phyloP scores from a whole-genome alignment of 768 basidiomycete species.

The Thelephora aurantiotincta region DNA sequence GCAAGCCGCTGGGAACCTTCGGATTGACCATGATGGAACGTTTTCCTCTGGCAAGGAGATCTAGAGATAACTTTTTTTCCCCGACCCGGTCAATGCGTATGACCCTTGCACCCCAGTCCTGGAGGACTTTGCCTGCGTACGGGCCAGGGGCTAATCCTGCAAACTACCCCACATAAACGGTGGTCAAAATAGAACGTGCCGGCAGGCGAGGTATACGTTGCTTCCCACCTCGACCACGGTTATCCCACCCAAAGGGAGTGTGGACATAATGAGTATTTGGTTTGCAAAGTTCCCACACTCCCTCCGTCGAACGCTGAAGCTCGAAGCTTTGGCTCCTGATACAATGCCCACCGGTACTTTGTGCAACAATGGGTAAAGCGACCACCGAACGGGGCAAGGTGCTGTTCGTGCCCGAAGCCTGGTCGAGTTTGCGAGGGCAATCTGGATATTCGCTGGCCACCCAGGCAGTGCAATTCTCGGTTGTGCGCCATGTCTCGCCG shows the following conservation, averaged over 20 bases:
- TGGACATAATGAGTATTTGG: too few species aligned
- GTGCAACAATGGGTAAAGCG: too few species aligned
- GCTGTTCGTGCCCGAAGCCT: too few species aligned
- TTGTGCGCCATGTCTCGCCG: too few species aligned
- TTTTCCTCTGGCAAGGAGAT: slow-evolving; percentile 58
- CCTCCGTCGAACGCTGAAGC: neutral
- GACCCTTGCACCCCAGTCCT: slow-evolving; percentile 70
- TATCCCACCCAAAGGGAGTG: neutral
- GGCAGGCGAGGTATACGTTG: neutral
- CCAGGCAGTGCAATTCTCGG: too few species aligned
- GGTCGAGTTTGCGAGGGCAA: too few species aligned
- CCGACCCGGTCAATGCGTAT: slow-evolving; percentile 50
- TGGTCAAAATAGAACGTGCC: neutral
- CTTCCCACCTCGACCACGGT: neutral
- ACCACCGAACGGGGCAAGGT: too few species aligned
- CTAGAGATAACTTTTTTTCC: slow-evolving; percentile 9
- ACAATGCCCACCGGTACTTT: too few species aligned
- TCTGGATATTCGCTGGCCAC: too few species aligned
- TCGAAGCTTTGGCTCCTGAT: too few species aligned
- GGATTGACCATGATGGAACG: slow-evolving; percentile 60
- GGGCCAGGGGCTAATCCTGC: slow-evolving; percentile 76
- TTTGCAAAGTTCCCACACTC: neutral
- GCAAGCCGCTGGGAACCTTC: slow-evolving; percentile 45
- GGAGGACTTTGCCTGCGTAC: slow-evolving; percentile 63
- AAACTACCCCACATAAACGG: slow-evolving; percentile 30